phyloP scores from a whole-genome alignment of 306 rosid genomes.

The Senna siamea region DNA sequence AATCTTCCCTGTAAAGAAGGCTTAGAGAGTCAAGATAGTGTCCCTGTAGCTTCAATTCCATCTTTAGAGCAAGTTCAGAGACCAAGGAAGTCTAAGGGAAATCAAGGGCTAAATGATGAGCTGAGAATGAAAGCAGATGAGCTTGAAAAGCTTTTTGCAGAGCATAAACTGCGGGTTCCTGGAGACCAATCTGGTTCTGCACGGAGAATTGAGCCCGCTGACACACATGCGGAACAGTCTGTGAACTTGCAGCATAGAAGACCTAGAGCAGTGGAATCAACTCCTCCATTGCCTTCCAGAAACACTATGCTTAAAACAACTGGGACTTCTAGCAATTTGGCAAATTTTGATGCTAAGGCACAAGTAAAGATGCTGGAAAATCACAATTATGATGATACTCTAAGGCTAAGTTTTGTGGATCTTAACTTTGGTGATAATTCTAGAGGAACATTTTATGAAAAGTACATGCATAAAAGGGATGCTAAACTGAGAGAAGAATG shows the following conservation, averaged over 20 bases:
- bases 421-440: conserved; percentile 52
- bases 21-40: conserved; percentile 45
- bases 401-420: conserved; percentile 50
- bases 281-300: conserved; percentile 45
- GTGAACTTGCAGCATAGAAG: conserved; percentile 42
- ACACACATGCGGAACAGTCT: conserved; percentile 45
- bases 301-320: conserved; percentile 40
- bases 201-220: conserved; percentile 51
- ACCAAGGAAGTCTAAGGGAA: conserved; percentile 64
- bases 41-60: conserved; percentile 24
- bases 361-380: conserved; percentile 40
- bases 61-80: conserved; percentile 60
- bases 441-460: conserved; percentile 67
- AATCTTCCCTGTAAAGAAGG: conserved; percentile 42
- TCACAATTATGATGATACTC: conserved; percentile 44
- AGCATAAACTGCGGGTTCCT: conserved; percentile 71
- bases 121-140: conserved; percentile 75
- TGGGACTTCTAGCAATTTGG: conserved; percentile 42
- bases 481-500: conserved; percentile 75
- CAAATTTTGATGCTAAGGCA: conserved; percentile 38
- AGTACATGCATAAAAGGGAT: conserved; percentile 71
- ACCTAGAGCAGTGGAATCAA: conserved; percentile 43
- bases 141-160: conserved; percentile 77
- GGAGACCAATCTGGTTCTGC: conserved; percentile 62
- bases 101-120: conserved; percentile 67